Evolutionary conservation across 495 filamentous ascomycete genomes (phyloP), one percentile per base, ranked within the genome.

Genomic region (Podospora sp.): DNA sequence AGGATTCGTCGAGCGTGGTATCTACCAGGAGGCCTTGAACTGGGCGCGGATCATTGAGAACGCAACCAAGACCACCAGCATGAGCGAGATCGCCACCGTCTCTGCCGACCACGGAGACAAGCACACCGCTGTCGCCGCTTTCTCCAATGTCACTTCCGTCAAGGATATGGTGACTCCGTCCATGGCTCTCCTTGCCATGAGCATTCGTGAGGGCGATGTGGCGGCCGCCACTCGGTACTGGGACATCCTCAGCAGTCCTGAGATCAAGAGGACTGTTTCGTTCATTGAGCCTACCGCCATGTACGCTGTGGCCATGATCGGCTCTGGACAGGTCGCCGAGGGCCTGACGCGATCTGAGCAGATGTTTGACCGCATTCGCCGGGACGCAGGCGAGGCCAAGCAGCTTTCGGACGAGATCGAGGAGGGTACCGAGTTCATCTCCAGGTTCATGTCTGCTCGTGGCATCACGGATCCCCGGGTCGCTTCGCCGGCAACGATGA

Each of bases 241-340:
- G 91, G 82, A 85, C 56, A 81, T 90, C 66, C 78, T 97, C 35
- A 88, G 79, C 67, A 83, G 78, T 25, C 83, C 87, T 36, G 85
- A 86, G 77, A 66, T 80, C 50, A 78, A 82, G 65, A 84, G 87
- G 51, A 83, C 87, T 46, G 72, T 85, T 67, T 81, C 88, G 33
- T 91, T 96, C 80, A 86, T 97, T 61, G 92, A 96, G 79, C 90
- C 92, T 29, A 90, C 92, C 12, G 85, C 90, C 56, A 93, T 95
- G 91, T 96, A 93, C 76, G 86, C 90, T 60, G 85, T 95, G 40
- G 91, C 91, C 63, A 82, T 96, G 75, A 86, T 97, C 73, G 90
- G 89, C 68, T 90, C 89, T 63, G 92, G 91, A 58, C 87, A 92
- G 70, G 83, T 94, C 59, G 87, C 89, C 20, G 90, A 91, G 62